These are phyloP conservation scores for Glomus cerebriforme DNA, from an alignment of 192 early-diverging fungal genomes.

Conservation along the genomic window DNA sequence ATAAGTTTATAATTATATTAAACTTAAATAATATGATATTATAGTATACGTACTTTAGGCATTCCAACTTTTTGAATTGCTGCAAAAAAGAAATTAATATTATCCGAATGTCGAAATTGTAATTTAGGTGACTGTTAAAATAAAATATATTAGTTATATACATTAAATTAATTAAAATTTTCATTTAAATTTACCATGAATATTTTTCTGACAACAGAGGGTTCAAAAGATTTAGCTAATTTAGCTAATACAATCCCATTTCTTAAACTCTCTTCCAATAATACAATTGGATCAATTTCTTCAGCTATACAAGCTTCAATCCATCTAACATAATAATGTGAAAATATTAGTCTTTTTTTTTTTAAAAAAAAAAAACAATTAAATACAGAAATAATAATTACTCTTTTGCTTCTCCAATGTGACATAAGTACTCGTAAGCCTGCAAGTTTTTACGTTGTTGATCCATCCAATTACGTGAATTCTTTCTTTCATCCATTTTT, in stretches of 20 bases:
- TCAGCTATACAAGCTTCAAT: slow-evolving; percentile 91
- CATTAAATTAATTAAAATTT: not conserved
- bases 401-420: slow-evolving; percentile 99
- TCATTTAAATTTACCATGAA: slow-evolving; percentile 56
- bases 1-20: not conserved
- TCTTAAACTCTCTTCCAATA: slow-evolving; percentile 87
- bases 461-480: slow-evolving; percentile 81
- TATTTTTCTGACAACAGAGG: slow-evolving; percentile 82
- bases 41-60: slow-evolving; percentile 64
- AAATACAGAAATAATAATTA: slow-evolving; percentile 45
- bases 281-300: slow-evolving; percentile 73
- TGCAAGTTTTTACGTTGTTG: slow-evolving; percentile 82
- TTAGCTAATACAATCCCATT: slow-evolving; percentile 93
- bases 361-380: not conserved
- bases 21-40: slow-evolving; percentile 3
- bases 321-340: slow-evolving; percentile 66
- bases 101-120: slow-evolving; percentile 95
- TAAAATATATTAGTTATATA: not conserved
- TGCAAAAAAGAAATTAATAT: slow-evolving; percentile 92
- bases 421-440: slow-evolving; percentile 99
- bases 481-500: slow-evolving; percentile 40
- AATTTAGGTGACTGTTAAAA: slow-evolving; percentile 69
- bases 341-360: not conserved
- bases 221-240: slow-evolving; percentile 81
- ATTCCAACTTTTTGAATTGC: slow-evolving; percentile 79